A percentile compares a stretch with the other conserved stretches of the same genome.
Conservation (phyloP, 495 filamentous ascomycete species). For the Parathielavia hyrcaniae region DNA sequence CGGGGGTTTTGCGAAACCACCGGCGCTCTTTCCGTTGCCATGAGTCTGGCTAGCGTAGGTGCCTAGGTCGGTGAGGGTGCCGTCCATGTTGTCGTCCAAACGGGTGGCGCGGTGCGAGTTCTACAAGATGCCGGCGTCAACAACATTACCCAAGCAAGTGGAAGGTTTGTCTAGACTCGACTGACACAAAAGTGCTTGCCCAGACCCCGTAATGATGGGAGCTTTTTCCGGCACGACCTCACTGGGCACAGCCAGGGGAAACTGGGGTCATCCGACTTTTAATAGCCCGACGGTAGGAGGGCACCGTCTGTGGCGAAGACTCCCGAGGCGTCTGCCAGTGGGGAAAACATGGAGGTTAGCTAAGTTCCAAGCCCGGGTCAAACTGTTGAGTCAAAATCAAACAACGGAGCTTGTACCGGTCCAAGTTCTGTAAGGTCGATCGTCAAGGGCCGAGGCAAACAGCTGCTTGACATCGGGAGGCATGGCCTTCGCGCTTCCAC, state of each 20-base stretch:
- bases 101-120: conserved; percentile 19
- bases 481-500: neutral
- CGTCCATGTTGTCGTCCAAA: conserved; percentile 28
- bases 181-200: conserved; percentile 27
- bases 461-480: conserved; percentile 7
- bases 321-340: too few species aligned
- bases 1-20: conserved; percentile 13
- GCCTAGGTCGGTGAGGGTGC: conserved; percentile 26
- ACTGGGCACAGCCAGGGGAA: conserved; percentile 32
- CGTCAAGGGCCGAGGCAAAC: conserved; percentile 9
- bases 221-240: conserved; percentile 24
- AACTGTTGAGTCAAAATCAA: too few species aligned
- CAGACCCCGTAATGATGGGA: conserved; percentile 20
- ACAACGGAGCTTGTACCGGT: neutral
- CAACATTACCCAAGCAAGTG: neutral
- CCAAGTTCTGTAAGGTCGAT: conserved; percentile 11
- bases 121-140: neutral
- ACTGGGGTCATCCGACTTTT: conserved; percentile 16
- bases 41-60: conserved; percentile 7
- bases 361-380: too few species aligned
- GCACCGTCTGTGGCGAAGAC: conserved; percentile 18
- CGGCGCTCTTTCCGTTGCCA: conserved; percentile 8
- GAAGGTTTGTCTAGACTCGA: neutral
- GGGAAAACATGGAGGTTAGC: too few species aligned
- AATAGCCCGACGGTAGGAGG: conserved; percentile 25